Base-by-base conservation (phyloP, 2,329 filamentous ascomycete genomes). In the Verticillium tricorpus region DNA sequence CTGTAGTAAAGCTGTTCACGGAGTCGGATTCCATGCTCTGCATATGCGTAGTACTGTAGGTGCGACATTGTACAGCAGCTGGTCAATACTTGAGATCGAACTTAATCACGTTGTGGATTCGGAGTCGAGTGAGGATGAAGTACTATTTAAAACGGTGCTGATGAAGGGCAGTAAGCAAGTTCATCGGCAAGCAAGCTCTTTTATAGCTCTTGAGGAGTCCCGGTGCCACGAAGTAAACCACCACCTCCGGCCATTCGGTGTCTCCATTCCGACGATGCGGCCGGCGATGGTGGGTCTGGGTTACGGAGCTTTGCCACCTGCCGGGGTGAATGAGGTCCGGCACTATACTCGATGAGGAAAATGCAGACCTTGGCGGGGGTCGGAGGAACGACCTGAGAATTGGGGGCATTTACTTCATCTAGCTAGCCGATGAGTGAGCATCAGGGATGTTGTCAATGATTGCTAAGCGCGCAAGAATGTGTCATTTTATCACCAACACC, bases 11-110 rank as follows among this genome's bases (percentile, higher is more conserved):
- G 71, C 1, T 67, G 63, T 54, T 76, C 31, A 4, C 66, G 63
- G 15, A 74, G 70, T 5, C 63, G 62, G 40, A 74, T 67, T 9
- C 79, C 78, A 17, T 73, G 66, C 28, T 73, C 73, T 17, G 69
- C 60, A 67, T 80, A 81, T 39, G 69, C 67, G 64, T 71, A 76
- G 66, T 76, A 80, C 60, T 73, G 63, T 3, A 78, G 69, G 39
- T 74, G 66, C 9, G 75, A 73, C 72, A 78, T 78, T 58, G n/a
- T 57, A 5, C 2, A 35, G 28, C 6, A 28, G 17, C 8, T 59
- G 5, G 3, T 14, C 5, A n/a, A 11, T 5, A 19, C 12, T 5
- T n/a, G 9, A 14, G 19, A 25, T 54, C 7, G 57, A n/a, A 14
- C n/a, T 28, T n/a, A 12, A 14, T 35, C 22, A 11, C 40, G 12